Percentiles rank a stretch among this genome's conserved stretches.
Evolutionary conservation across 306 rosid genomes (phyloP).

Genomic region (Begonia loranthoides): DNA sequence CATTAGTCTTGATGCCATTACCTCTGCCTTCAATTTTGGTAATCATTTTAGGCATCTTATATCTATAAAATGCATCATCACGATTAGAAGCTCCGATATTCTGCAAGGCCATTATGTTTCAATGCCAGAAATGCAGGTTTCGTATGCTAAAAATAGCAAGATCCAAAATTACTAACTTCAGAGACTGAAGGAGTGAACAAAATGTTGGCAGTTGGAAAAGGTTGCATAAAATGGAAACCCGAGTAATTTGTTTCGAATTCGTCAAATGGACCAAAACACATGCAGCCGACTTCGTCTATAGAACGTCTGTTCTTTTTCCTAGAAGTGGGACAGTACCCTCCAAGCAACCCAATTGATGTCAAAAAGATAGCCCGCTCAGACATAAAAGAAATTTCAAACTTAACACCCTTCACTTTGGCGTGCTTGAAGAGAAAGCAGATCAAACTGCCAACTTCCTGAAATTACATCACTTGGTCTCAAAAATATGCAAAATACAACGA

Average conservation of each 20-base stretch:
- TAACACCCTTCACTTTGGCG: no score
- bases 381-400: slow-evolving; percentile 40
- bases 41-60: slow-evolving; percentile 61
- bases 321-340: slow-evolving; percentile 37
- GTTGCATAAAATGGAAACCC: slow-evolving; percentile 26
- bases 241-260: slow-evolving; percentile 17
- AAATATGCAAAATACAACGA: no score
- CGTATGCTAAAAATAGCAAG: slow-evolving; percentile 10
- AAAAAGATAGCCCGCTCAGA: slow-evolving; percentile 45
- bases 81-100: slow-evolving; percentile 57
- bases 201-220: slow-evolving; percentile 4
- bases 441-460: no score
- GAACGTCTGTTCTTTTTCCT: slow-evolving; percentile 36
- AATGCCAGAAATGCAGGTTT: slow-evolving; percentile 3
- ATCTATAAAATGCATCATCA: slow-evolving; percentile 67
- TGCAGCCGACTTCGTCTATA: slow-evolving; percentile 24
- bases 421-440: no score
- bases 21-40: slow-evolving; percentile 70
- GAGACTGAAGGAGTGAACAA: no score
- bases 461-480: no score
- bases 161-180: slow-evolving; percentile 15
- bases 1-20: slow-evolving; percentile 55
- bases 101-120: slow-evolving; percentile 44
- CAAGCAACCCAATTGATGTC: slow-evolving; percentile 51
- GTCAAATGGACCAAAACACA: slow-evolving; percentile 39